Conservation (phyloP, 176 grass and related monocot genomes). For the Areca catechu region DNA sequence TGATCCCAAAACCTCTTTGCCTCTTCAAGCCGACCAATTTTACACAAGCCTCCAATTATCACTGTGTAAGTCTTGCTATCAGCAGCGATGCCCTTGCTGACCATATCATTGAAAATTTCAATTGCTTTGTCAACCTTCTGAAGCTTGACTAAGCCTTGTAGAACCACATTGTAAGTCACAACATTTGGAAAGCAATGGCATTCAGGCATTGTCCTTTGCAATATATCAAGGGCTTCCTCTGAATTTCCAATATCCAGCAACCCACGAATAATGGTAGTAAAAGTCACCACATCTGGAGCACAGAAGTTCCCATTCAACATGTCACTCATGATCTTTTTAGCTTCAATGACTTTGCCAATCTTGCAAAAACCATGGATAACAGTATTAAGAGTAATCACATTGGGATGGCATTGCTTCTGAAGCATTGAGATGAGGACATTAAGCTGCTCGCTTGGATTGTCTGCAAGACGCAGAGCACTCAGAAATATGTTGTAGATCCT, state of each 20-base stretch:
- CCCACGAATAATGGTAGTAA: conserved; percentile 66
- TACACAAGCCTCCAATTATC: conserved; percentile 53
- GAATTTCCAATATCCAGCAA: conserved; percentile 43
- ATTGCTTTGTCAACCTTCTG: conserved; percentile 47
- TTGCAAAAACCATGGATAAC: conserved; percentile 89
- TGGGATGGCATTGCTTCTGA: conserved; percentile 49
- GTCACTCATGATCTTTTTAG: conserved; percentile 67
- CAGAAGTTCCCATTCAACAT: conserved; percentile 70
- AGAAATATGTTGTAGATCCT: conserved; percentile 89
- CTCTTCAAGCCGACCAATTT: conserved; percentile 28
- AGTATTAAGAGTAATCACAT: conserved; percentile 80
- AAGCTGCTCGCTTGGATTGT: conserved; percentile 71
- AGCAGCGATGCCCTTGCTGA: conserved; percentile 20
- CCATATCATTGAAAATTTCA: conserved; percentile 53
- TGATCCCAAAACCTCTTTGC: conserved; percentile 74
- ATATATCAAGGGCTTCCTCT: conserved; percentile 47
- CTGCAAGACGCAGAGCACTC: conserved; percentile 36
- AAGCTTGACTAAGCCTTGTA: conserved; percentile 45
- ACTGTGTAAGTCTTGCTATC: conserved; percentile 42
- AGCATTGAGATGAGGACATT: conserved; percentile 70
- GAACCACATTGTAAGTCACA: conserved; percentile 51
- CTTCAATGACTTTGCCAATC: conserved; percentile 47
- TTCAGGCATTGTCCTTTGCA: conserved; percentile 41
- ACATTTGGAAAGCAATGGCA: conserved; percentile 44
- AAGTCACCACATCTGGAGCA: conserved; percentile 66